Base-by-base conservation (phyloP, 2,329 filamentous ascomycete genomes). In the Ophiostoma novo-ulmi region DNA sequence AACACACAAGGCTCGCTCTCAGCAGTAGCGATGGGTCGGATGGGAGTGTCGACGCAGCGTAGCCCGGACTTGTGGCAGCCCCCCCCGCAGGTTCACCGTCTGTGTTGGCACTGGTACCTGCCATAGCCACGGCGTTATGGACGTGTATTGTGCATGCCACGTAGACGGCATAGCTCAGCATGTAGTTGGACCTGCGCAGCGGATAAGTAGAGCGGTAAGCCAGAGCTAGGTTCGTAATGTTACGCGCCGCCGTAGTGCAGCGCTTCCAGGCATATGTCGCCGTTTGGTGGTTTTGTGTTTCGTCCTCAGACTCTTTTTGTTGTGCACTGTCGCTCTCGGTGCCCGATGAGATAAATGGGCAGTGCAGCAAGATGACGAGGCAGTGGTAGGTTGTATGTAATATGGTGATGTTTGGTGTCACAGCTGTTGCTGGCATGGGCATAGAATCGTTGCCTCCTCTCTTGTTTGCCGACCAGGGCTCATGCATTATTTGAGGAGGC, bases 361-460 rank as follows among this genome's bases (percentile, higher is more conserved):
- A 79, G 70, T 83, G 81, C 6, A 83, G 78, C 0, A 83, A 76
- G 64, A 83, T 82, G 11, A 79, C 77, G 14, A 83, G 77, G 5
- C 80, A 79, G 71, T 82, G 76, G 72, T 81, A 83, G 8, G 77
- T 79, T 20, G 69, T 71, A 66, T 71, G 71, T 13, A 73, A 48
- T 17, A 71, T 72, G 26, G 70, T 71, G 3, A 71, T 38, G 58
- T 73, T 73, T 20, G 72, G 72, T 3, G 70, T 68, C 26, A 61
- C 58, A 4, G 70, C 39, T 13, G 68, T 44, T 5, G 68, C 11
- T 1, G 67, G 31, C 8, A 69, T 17, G 11, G 41, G 58, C 8
- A 38, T 22, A 35, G 26, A 26, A 2, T 22, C 39, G 11, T 44
- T 55, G 8, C 11, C 7, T 5, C n/a, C 67, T 66, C 68, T 70